These are phyloP conservation scores for Orobanche coerulescens DNA, from an alignment of 257 asterid species.

Conservation along the genomic window DNA sequence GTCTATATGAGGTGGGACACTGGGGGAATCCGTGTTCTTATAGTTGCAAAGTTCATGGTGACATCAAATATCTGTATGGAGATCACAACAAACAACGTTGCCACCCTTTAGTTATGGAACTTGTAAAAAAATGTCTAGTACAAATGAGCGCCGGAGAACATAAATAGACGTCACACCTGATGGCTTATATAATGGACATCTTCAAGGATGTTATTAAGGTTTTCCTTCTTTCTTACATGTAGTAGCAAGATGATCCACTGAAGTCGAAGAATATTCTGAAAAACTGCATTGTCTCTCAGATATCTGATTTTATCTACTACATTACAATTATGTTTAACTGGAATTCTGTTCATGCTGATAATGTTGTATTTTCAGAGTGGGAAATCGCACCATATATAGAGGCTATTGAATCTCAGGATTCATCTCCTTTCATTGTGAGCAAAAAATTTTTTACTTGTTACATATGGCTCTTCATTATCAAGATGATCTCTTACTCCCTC, in stretches of 20 bases:
- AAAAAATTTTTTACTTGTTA: slow-evolving; percentile 1
- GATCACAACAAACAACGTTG: neutral
- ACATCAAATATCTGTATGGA: neutral
- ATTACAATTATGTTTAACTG: slow-evolving; percentile 12
- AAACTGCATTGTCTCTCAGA: neutral
- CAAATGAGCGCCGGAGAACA: neutral
- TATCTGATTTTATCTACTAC: slow-evolving; percentile 1
- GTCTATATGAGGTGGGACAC: neutral
- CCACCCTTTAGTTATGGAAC: neutral
- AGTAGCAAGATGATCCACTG: neutral
- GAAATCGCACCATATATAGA: slow-evolving; percentile 94
- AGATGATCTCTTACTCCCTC: neutral
- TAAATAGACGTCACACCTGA: slow-evolving; percentile 1
- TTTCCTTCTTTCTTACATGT: neutral
- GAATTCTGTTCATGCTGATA: slow-evolving; percentile 18
- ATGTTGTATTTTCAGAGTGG: slow-evolving; percentile 46
- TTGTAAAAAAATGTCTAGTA: neutral
- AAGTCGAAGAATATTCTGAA: neutral
- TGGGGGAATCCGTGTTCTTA: neutral
- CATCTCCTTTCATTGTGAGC: slow-evolving; percentile 62
- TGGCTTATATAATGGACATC: neutral
- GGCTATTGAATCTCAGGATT: slow-evolving; percentile 79
- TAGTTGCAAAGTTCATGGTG: neutral
- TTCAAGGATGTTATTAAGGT: neutral
- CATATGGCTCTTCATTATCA: neutral